These are phyloP conservation scores for Combretum micranthum DNA, from an alignment of 345 rosid species.

Conservation along the genomic window DNA sequence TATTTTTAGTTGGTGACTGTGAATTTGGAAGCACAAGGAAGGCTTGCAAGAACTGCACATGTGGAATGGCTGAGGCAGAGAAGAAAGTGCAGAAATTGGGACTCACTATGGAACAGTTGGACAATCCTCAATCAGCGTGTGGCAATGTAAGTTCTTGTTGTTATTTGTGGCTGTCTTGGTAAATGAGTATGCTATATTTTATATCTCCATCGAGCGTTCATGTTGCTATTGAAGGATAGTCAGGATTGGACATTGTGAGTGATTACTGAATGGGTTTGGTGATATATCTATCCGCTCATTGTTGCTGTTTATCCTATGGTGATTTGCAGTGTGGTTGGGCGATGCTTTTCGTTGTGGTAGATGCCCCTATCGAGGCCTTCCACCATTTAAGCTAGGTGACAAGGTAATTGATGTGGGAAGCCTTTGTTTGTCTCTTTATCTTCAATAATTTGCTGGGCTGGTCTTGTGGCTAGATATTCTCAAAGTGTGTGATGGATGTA, in stretches of 20 bases:
- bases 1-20: slow-evolving; percentile 62
- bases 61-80: slow-evolving; percentile 97
- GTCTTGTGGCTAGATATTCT: no score
- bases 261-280: no score
- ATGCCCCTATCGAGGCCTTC: slow-evolving; percentile 94
- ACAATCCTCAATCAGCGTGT: slow-evolving; percentile 91
- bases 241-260: no score
- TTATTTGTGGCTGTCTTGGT: neutral
- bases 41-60: slow-evolving; percentile 93
- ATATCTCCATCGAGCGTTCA: no score
- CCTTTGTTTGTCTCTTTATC: no score
- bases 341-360: slow-evolving; percentile 95
- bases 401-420: slow-evolving; percentile 41
- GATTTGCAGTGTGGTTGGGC: slow-evolving; percentile 77
- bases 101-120: slow-evolving; percentile 61
- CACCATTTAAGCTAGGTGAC: slow-evolving; percentile 82
- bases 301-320: neutral
- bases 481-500: no score
- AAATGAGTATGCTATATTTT: no score
- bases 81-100: slow-evolving; percentile 72
- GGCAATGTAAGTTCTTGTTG: slow-evolving; percentile 56
- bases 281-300: neutral
- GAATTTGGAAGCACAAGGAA: slow-evolving; percentile 75
- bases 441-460: neutral
- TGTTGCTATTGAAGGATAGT: no score